phyloP scores from a whole-genome alignment of 495 filamentous ascomycete genomes.

The Aspergillus panamensis region DNA sequence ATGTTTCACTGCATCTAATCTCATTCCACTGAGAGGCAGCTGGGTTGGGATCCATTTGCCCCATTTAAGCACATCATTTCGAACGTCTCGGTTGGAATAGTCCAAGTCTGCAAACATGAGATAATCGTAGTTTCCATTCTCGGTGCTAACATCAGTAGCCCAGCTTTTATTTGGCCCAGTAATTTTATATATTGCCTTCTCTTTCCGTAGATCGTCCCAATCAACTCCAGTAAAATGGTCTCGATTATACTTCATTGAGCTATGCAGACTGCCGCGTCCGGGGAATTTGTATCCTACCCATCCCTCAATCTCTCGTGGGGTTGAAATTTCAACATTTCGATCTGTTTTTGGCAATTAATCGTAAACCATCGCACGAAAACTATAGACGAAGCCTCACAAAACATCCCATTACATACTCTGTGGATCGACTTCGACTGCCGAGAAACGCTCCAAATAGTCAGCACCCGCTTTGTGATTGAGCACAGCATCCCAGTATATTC shows the following conservation, averaged over 20 bases:
- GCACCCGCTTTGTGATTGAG: conserved; percentile 74
- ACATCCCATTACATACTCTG: conserved; percentile 34
- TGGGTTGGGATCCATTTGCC: conserved; percentile 60
- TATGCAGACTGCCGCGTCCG: conserved; percentile 57
- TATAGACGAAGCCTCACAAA: neutral
- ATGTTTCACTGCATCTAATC: conserved; percentile 74
- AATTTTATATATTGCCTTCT: conserved; percentile 66
- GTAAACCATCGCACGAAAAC: neutral
- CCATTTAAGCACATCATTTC: conserved; percentile 62
- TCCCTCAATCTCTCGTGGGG: conserved; percentile 59
- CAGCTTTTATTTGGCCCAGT: conserved; percentile 60
- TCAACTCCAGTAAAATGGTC: conserved; percentile 70
- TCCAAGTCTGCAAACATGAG: conserved; percentile 67
- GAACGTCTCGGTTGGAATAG: conserved; percentile 62
- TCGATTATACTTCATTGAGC: conserved; percentile 62
- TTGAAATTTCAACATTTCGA: conserved; percentile 53
- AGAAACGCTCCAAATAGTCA: conserved; percentile 57
- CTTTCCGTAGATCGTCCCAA: conserved; percentile 55
- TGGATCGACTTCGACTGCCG: conserved; percentile 59
- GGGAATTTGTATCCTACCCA: conserved; percentile 68
- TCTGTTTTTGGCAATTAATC: conserved; percentile 29
- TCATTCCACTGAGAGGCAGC: conserved; percentile 60
- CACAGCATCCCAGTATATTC: conserved; percentile 71
- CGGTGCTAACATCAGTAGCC: conserved; percentile 60
- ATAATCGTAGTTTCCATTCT: conserved; percentile 73